Evolutionary conservation across 495 filamentous ascomycete genomes (phyloP).

Genomic region (Lophiotrema nucula): DNA sequence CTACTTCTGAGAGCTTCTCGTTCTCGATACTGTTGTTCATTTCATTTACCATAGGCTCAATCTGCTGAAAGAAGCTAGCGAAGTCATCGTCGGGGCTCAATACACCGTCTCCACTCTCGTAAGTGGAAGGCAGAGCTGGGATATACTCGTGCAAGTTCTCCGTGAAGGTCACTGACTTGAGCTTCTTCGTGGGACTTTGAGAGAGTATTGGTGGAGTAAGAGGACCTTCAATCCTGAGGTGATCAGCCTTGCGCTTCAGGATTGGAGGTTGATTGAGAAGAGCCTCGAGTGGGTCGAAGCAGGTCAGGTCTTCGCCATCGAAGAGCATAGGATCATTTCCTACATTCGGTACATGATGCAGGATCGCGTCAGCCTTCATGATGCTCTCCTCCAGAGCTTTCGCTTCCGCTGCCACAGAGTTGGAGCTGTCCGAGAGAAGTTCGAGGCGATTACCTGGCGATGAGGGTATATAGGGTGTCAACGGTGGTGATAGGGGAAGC

Average conservation of each 20-base stretch:
- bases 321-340: conserved; percentile 30
- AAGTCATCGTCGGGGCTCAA: conserved; percentile 36
- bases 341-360: conserved; percentile 15
- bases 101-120: conserved; percentile 28
- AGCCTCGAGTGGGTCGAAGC: background rate
- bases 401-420: conserved; percentile 49
- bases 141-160: conserved; percentile 38
- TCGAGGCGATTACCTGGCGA: conserved; percentile 52
- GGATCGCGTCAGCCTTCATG: conserved; percentile 39
- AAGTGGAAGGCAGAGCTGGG: conserved; percentile 31
- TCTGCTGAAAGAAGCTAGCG: conserved; percentile 44
- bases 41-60: conserved; percentile 49
- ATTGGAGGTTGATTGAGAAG: conserved; percentile 19
- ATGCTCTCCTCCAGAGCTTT: conserved; percentile 47
- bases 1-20: conserved; percentile 59
- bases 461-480: conserved; percentile 49
- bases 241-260: conserved; percentile 34
- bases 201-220: conserved; percentile 39
- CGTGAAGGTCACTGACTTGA: conserved; percentile 44
- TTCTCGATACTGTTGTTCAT: conserved; percentile 53
- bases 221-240: conserved; percentile 47
- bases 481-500: conserved; percentile 47
- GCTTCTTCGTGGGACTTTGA: conserved; percentile 33
- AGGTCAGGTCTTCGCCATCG: background rate
- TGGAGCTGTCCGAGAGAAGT: conserved; percentile 50